These are phyloP conservation scores for Colletotrichum abscissum DNA, from an alignment of 2,329 filamentous ascomycete species.

Conservation along the genomic window DNA sequence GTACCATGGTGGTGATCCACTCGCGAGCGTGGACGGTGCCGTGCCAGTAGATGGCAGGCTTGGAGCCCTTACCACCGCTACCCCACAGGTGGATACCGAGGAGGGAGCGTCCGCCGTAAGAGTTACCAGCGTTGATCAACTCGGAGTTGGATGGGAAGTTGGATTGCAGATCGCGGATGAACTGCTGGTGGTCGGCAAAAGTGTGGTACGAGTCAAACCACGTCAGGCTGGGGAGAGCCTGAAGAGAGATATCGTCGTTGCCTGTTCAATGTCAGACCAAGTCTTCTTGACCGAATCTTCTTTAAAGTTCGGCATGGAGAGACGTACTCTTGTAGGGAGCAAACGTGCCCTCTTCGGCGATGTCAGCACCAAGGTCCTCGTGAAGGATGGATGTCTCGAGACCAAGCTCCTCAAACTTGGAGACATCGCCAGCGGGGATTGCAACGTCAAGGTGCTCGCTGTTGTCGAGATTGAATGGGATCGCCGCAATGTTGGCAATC, in stretches of 20 bases:
- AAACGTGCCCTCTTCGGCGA: conserved; percentile 37
- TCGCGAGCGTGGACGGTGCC: conserved; percentile 70
- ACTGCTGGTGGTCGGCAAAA: conserved; percentile 62
- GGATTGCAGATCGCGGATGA: conserved; percentile 56
- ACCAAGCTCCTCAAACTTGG: conserved; percentile 40
- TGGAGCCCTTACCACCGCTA: conserved; percentile 52
- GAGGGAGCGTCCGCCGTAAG: conserved; percentile 63
- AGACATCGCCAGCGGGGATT: conserved; percentile 39
- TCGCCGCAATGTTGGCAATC: conserved; percentile 41
- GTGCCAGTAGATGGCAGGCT: conserved; percentile 66
- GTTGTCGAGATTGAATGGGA: conserved; percentile 34
- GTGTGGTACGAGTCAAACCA: conserved; percentile 67
- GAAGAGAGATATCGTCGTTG: conserved; percentile 2
- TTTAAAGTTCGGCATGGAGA: neutral
- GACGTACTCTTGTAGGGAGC: conserved; percentile 28
- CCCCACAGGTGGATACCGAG: conserved; percentile 71
- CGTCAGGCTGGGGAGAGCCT: conserved; percentile 42
- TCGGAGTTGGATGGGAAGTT: conserved; percentile 57
- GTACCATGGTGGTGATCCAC: conserved; percentile 67
- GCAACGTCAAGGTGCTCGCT: conserved; percentile 39
- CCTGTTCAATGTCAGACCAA: conserved; percentile 2
- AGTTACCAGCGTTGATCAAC: conserved; percentile 60
- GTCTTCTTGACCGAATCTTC: rapidly evolving
- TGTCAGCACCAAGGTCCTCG: conserved; percentile 39
- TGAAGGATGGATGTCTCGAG: conserved; percentile 38